Percentiles rank a stretch among this genome's conserved stretches.
Conservation (phyloP, 108 stramenopile species). For the Skeletonema potamos region DNA sequence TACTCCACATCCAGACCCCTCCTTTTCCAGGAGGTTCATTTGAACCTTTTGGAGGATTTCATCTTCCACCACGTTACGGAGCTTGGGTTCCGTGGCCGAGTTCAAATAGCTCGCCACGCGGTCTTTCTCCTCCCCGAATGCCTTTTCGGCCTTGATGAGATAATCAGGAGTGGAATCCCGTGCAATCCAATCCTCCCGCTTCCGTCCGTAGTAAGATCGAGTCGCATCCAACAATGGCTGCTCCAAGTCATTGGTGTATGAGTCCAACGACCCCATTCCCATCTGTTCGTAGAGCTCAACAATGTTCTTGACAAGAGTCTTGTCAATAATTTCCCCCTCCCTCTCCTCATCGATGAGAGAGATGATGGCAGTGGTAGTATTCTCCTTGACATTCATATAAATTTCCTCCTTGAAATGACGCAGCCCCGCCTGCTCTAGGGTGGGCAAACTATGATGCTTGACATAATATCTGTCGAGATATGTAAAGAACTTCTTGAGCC, state of each 20-base stretch:
- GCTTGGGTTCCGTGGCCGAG: slow-evolving; percentile 83
- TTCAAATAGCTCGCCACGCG: slow-evolving; percentile 96
- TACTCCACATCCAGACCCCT: slow-evolving; percentile 93
- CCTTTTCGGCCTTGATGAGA: slow-evolving; percentile 96
- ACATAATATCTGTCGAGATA: slow-evolving; percentile 99
- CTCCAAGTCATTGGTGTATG: slow-evolving; percentile 93
- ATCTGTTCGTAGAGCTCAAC: slow-evolving; percentile 96
- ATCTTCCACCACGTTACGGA: slow-evolving; percentile 91
- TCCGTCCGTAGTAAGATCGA: slow-evolving; percentile 90
- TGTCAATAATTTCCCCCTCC: slow-evolving; percentile 93
- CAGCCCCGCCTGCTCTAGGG: slow-evolving; percentile 90
- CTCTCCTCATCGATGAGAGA: slow-evolving; percentile 94
- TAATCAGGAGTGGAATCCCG: slow-evolving; percentile 96
- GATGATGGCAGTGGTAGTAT: slow-evolving; percentile 89
- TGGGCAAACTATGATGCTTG: slow-evolving; percentile 92
- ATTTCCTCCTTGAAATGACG: slow-evolving; percentile 92
- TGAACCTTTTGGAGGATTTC: slow-evolving; percentile 95
- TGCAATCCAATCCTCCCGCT: slow-evolving; percentile 95
- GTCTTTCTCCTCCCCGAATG: slow-evolving; percentile 82
- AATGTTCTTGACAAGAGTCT: slow-evolving; percentile 90
- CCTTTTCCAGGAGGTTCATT: slow-evolving; percentile 94
- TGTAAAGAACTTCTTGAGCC: slow-evolving; percentile 98
- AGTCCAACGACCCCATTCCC: slow-evolving; percentile 93
- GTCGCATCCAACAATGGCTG: slow-evolving; percentile 85
- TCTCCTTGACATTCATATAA: slow-evolving; percentile 91